Base-by-base conservation (phyloP, 1,284 basidiomycete species). In the Cystobasidiaceae sp. region DNA sequence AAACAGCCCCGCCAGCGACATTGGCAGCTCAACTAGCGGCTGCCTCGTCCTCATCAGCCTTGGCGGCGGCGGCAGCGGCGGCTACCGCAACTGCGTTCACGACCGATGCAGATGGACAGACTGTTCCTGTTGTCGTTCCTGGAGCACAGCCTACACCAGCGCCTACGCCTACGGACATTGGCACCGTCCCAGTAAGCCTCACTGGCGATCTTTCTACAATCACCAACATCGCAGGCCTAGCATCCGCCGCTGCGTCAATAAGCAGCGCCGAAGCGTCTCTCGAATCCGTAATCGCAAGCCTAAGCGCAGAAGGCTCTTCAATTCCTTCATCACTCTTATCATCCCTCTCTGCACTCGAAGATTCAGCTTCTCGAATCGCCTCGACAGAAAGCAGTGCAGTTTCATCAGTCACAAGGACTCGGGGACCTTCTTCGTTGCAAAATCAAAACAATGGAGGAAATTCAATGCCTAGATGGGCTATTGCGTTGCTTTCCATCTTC, bases 381-480 rank as follows among this genome's bases (percentile, higher is more conserved):
- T 44, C 34, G 6, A 62, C 60, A n/a, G 49, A 62, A 25, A 39
- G 32, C 1, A 62, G 34, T 21, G 50, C 41, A 23, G 37, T 56
- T 13, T 56, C 54, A 15, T 62, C 49, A 17, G 33, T 44, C n/a
- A 37, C 46, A 2, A 27, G 39, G 30, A 62, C 60, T 28, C 21
- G 49, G 11, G 50, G 30, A 6, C 48, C 60, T 11, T 54, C 48
- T 1, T 17, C 48, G 23, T 43, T 45, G 69, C 74, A 48, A 78
- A 69, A 66, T 78, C 88, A 17, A 86, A 88, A 34, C 23, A 67
- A 67, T 39, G 70, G 72, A 48, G 74, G 69, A 48, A 74, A 80
- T 15, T 48, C 69, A 4, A 88, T 90, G 73, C 89, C 89, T 1
- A 82, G 83, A 73, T 90, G 89, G 88, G 89, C 87, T n/a, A 91